phyloP scores from a whole-genome alignment of 2,329 filamentous ascomycete genomes.

The Penicillium italicum region DNA sequence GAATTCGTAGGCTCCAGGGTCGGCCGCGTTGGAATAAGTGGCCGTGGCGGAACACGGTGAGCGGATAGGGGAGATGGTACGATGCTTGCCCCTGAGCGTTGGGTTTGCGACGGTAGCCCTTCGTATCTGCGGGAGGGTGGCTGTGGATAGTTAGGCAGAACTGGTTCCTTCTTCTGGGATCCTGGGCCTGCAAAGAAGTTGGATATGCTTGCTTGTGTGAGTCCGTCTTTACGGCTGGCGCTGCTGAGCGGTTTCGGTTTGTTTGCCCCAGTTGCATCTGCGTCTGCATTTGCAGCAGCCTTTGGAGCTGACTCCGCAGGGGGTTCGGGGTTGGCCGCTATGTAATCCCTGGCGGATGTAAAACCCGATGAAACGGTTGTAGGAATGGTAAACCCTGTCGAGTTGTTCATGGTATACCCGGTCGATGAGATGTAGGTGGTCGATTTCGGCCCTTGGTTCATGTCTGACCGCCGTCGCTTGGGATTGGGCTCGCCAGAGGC shows the following conservation, averaged over 20 bases:
- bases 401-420: constrained; percentile 60
- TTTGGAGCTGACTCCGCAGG: constrained; percentile 21
- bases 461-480: constrained; percentile 31
- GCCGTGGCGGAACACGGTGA: constrained; percentile 34
- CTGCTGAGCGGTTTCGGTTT: constrained; percentile 29
- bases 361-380: constrained; percentile 54
- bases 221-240: constrained; percentile 36
- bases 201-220: constrained; percentile 52
- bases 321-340: constrained; percentile 31
- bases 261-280: constrained; percentile 18
- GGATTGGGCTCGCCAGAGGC: constrained; percentile 22
- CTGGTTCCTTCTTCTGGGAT: constrained; percentile 14
- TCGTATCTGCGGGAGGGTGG: constrained; percentile 13
- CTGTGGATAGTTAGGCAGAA: constrained; percentile 6
- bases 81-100: constrained; percentile 7
- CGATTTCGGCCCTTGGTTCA: constrained; percentile 19
- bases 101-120: constrained; percentile 3
- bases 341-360: constrained; percentile 58
- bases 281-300: constrained; percentile 6
- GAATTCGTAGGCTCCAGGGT: constrained; percentile 30
- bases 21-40: constrained; percentile 32
- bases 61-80: constrained; percentile 24
- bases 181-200: constrained; percentile 47
- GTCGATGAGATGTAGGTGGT: constrained; percentile 42
- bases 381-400: constrained; percentile 34